A percentile compares a stretch with the other conserved stretches of the same genome.
These are phyloP conservation scores for Nicotiana obtusifolia DNA, from an alignment of 257 asterid species.

Conservation along the genomic window DNA sequence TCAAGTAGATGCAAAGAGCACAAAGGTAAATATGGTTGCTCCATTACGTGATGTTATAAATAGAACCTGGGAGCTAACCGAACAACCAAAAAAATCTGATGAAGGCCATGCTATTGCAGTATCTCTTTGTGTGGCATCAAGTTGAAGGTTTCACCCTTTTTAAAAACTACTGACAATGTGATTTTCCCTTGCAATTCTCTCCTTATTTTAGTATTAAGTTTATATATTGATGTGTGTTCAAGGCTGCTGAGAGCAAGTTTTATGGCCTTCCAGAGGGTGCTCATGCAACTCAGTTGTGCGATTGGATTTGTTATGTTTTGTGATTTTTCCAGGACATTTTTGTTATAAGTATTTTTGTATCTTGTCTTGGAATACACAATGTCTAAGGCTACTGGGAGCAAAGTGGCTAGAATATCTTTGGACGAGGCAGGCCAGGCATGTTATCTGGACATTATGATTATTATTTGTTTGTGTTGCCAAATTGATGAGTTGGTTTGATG, in stretches of 20 bases:
- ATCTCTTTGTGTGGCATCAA: no score
- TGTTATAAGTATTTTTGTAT: background rate
- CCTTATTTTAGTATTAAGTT: background rate
- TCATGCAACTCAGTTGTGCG: conserved; percentile 17
- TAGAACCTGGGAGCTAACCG: background rate
- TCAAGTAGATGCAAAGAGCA: background rate
- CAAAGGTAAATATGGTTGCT: background rate
- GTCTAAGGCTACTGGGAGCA: conserved; percentile 16
- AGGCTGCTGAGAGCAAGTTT: conserved; percentile 17
- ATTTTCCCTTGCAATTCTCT: background rate
- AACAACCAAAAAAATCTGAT: background rate
- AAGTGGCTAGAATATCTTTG: conserved; percentile 9
- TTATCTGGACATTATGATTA: background rate
- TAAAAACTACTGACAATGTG: background rate
- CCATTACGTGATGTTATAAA: background rate
- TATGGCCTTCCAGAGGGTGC: conserved; percentile 9
- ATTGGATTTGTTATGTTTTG: background rate
- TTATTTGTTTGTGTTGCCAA: background rate
- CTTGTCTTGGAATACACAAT: background rate
- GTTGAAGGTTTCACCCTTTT: no score
- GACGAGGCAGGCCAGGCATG: conserved; percentile 17
- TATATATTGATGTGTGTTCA: background rate
- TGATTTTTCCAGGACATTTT: background rate
- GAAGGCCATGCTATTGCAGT: background rate
- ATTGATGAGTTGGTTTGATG: background rate